Evolutionary conservation across 108 stramenopile species (phyloP).

Genomic region (Pseudonitzschia multistriata): DNA sequence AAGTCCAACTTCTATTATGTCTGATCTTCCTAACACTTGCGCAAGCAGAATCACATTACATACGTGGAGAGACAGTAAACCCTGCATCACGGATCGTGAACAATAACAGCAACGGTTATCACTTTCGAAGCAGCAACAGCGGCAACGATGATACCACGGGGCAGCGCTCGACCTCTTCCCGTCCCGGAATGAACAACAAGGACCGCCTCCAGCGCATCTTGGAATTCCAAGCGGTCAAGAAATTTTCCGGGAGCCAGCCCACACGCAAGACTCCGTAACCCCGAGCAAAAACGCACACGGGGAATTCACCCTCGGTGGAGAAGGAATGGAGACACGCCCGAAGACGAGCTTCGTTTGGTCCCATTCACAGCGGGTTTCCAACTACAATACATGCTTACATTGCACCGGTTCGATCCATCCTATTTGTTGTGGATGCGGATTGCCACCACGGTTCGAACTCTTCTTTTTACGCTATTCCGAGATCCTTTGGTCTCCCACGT

Average conservation of each 20-base stretch:
- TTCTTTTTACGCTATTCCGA: neutral
- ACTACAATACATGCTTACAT: slow-evolving; percentile 1
- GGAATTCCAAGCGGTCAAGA: slow-evolving; percentile 25
- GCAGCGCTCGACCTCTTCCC: neutral
- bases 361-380: neutral
- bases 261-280: neutral
- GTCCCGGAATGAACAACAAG: slow-evolving; percentile 2
- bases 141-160: neutral
- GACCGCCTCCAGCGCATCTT: slow-evolving; percentile 13
- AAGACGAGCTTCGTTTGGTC: neutral
- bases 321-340: neutral
- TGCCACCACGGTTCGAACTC: neutral
- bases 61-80: slow-evolving; percentile 18
- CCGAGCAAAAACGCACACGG: neutral
- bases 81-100: slow-evolving; percentile 19
- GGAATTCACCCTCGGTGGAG: neutral
- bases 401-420: neutral
- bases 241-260: slow-evolving; percentile 18
- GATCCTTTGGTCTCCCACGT: neutral
- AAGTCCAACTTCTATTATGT: slow-evolving; percentile 22
- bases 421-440: neutral
- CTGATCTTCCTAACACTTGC: slow-evolving; percentile 13
- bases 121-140: neutral
- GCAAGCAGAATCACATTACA: slow-evolving; percentile 22
- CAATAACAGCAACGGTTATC: slow-evolving; percentile 11